Base-by-base conservation (phyloP, 2,329 filamentous ascomycete genomes). In the Plenodomus lindquistii region DNA sequence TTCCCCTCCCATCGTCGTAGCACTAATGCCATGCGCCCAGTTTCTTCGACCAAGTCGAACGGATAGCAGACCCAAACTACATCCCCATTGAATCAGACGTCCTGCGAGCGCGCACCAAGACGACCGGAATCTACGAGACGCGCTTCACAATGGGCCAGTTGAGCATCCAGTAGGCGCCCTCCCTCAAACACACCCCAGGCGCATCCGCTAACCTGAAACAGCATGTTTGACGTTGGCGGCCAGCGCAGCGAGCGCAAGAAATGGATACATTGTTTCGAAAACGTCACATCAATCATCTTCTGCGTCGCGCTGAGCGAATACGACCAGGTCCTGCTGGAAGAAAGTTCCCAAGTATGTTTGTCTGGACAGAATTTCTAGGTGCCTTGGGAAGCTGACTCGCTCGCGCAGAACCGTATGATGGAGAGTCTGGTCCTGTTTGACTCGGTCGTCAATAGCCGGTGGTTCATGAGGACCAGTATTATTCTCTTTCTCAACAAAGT, bases 211-310 rank as follows among this genome's bases (percentile, higher is more conserved):
- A 67, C 57, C 22, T 65, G 59, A 62, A 66, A 57, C 69, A 97
- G 93, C 78, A 99, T 99, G 94, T 99, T 99, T 70, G 94, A 99
- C 73, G 94, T 99, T 4, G 94, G 94, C 55, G 94, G 94, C 19
- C 94, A 99, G 75, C 82, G 94, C 70, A 97, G 93, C 73, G 94
- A 99, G 76, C 85, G 94, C 55, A 99, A 99, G 80, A 99, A 99
- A 78, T 99, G 94, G 94, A 99, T 99, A 70, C 94, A 99, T 77
- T 99, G 94, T 78, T 99, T 99, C 73, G 94, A 99, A 74, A 97
- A 97, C 65, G 94, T 99, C 65, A 99, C 94, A 37, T 97, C 94
- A 3, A 99, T 99, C 73, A 99, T 99, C 62, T 99, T 99, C 76
- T 99, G 94, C 69, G 94, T 99, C 54, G 94, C 94, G 15, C 78